Conservation (phyloP, 805 yeast species). For the Pichia cabralensis region DNA sequence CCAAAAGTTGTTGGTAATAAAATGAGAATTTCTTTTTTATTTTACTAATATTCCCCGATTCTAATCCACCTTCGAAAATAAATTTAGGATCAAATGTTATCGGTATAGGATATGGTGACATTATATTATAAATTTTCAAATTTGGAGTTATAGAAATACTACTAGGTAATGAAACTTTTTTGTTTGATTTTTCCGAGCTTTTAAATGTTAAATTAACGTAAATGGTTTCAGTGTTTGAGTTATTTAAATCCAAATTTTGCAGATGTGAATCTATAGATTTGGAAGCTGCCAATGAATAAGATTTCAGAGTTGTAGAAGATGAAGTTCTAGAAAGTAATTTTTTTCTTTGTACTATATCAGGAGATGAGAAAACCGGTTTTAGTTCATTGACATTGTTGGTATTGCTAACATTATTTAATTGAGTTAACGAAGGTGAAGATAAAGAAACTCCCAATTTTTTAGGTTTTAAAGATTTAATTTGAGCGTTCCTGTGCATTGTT, state of each 20-base stretch:
- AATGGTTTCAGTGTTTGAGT: slow-evolving; percentile 3
- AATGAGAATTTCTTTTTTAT: slow-evolving; percentile 7
- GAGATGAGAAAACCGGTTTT: background rate
- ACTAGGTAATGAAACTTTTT: slow-evolving; percentile 8
- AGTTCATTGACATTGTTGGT: background rate
- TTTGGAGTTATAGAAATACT: slow-evolving; percentile 9
- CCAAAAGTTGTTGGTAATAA: slow-evolving; percentile 7
- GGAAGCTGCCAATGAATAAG: slow-evolving; percentile 1
- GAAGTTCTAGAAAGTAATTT: background rate
- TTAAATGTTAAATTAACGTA: slow-evolving; percentile 7
- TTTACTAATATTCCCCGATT: slow-evolving; percentile 1
- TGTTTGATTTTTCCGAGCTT: slow-evolving; percentile 1
- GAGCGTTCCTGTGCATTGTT: slow-evolving; percentile 5
- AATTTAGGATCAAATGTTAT: slow-evolving; percentile 13
- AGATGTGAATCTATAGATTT: background rate
- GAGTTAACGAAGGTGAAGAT: background rate
- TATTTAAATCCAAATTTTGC: background rate
- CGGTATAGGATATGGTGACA: slow-evolving; percentile 15
- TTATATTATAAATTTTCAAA: slow-evolving; percentile 11
- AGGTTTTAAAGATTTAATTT: slow-evolving; percentile 9
- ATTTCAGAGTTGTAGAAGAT: slow-evolving; percentile 1
- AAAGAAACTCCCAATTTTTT: slow-evolving; percentile 1
- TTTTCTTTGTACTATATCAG: too few species aligned
- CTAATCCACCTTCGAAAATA: slow-evolving; percentile 7
- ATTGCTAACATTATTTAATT: background rate